Conservation (phyloP, 2,329 filamentous ascomycete species). For the Sclerotinia glacialis region DNA sequence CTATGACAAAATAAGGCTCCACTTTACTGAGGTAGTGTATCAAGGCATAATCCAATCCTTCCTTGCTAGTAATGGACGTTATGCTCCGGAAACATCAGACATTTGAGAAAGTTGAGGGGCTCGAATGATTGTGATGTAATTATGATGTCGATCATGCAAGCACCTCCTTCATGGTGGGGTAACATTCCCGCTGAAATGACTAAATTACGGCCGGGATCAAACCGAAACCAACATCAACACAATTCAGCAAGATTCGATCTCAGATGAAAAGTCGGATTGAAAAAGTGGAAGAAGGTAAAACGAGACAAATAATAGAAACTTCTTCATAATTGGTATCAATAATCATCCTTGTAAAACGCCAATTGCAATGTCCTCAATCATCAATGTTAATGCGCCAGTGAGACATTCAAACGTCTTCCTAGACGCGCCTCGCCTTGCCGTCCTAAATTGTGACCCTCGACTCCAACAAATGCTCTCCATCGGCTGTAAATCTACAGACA, state of each 20-base stretch:
- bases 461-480: conserved; percentile 5
- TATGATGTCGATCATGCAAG: conserved; percentile 14
- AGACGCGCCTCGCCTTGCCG: neutral
- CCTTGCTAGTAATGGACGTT: conserved; percentile 4
- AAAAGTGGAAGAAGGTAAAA: neutral
- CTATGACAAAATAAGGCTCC: conserved; percentile 19
- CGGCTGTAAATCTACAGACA: neutral
- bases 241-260: neutral
- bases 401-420: neutral
- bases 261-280: neutral
- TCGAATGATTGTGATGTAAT: conserved; percentile 13
- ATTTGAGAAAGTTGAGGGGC: conserved; percentile 7
- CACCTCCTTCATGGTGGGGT: conserved; percentile 4
- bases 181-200: neutral
- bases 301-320: conserved; percentile 1
- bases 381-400: neutral
- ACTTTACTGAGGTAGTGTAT: conserved; percentile 9
- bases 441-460: conserved; percentile 16
- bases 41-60: neutral
- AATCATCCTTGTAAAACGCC: conserved; percentile 33
- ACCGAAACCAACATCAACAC: conserved; percentile 5
- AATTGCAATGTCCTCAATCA: conserved; percentile 14
- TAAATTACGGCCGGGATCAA: conserved; percentile 4
- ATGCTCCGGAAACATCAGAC: conserved; percentile 13
- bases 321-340: conserved; percentile 36